Percentiles rank a stretch among this genome's conserved stretches.
phyloP scores from a whole-genome alignment of 2,329 filamentous ascomycete genomes.

The Geoglossum cookeanum region DNA sequence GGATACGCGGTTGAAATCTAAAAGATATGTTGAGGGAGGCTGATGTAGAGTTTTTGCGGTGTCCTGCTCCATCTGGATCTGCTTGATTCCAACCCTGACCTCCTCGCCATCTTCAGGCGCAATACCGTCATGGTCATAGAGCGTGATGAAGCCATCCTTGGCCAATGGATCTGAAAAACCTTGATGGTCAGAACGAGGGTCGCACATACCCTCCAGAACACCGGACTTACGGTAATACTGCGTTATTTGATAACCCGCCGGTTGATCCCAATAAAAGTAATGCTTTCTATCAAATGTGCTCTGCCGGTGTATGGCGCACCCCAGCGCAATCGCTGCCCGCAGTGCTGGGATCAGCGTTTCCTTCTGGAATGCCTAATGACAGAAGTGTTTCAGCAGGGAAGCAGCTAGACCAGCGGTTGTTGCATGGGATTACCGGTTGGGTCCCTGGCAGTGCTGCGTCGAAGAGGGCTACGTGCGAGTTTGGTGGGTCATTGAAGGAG shows the following conservation, averaged over 20 bases:
- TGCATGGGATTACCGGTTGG: conserved; percentile 41
- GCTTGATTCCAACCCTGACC: conserved; percentile 68
- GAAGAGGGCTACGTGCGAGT: conserved; percentile 75
- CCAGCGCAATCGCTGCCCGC: conserved; percentile 67
- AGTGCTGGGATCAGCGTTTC: conserved; percentile 76
- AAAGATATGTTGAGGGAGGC: conserved; percentile 50
- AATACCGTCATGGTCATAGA: conserved; percentile 62
- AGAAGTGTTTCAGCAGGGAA: background rate
- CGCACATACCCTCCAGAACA: background rate
- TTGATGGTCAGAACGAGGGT: background rate
- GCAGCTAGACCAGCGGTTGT: background rate
- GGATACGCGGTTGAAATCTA: conserved; percentile 89
- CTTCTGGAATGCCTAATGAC: conserved; percentile 45
- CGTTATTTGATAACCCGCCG: conserved; percentile 90
- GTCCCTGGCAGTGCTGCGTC: conserved; percentile 79
- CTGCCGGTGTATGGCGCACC: conserved; percentile 54
- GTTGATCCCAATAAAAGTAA: conserved; percentile 98
- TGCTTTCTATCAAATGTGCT: conserved; percentile 93
- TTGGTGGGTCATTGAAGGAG: conserved; percentile 49
- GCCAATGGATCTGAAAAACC: conserved; percentile 34
- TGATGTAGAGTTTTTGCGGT: conserved; percentile 84
- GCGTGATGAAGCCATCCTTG: conserved; percentile 48
- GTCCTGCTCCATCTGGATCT: conserved; percentile 94
- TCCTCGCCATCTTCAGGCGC: conserved; percentile 49
- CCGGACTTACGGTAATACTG: conserved; percentile 54